Conservation (phyloP, 2,329 filamentous ascomycete genomes). For the Sporothrix sp. region DNA sequence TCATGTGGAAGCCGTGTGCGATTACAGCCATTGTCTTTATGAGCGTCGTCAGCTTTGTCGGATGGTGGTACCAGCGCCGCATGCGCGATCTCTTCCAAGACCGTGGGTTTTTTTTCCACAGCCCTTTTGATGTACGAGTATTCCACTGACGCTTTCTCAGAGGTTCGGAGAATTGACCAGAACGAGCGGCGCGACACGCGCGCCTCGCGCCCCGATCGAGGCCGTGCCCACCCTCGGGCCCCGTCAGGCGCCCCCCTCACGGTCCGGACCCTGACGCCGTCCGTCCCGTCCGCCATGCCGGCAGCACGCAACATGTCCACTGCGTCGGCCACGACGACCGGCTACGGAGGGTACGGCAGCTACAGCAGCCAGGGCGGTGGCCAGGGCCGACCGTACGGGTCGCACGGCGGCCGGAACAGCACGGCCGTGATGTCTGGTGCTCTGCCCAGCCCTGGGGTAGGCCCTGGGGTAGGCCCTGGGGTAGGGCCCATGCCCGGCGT, state of each 20-base stretch:
- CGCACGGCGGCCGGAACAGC: neutral
- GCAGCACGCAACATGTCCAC: neutral
- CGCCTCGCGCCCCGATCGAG: conserved; percentile 1
- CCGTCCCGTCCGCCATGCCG: neutral
- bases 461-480: too few species aligned
- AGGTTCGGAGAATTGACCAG: conserved; percentile 12
- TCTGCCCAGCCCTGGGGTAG: neutral
- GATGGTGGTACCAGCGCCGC: conserved; percentile 24
- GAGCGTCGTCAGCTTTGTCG: conserved; percentile 19
- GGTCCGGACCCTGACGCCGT: neutral
- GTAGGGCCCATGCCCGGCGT: too few species aligned
- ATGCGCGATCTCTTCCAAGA: conserved; percentile 20
- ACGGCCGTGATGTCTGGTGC: conserved; percentile 1
- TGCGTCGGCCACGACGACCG: neutral
- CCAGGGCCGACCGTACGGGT: neutral
- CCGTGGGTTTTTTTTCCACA: conserved; percentile 2
- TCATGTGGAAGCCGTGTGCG: conserved; percentile 18
- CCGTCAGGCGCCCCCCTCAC: neutral
- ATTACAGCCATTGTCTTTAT: conserved; percentile 21
- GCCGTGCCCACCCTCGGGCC: neutral
- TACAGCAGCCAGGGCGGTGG: neutral
- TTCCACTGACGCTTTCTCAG: too few species aligned
- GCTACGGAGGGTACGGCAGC: neutral
- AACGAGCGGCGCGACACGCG: conserved; percentile 7
- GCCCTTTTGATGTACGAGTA: too few species aligned